These are phyloP conservation scores for Pythium dissotocum DNA, from an alignment of 352 stramenopile genomes.

Conservation along the genomic window DNA sequence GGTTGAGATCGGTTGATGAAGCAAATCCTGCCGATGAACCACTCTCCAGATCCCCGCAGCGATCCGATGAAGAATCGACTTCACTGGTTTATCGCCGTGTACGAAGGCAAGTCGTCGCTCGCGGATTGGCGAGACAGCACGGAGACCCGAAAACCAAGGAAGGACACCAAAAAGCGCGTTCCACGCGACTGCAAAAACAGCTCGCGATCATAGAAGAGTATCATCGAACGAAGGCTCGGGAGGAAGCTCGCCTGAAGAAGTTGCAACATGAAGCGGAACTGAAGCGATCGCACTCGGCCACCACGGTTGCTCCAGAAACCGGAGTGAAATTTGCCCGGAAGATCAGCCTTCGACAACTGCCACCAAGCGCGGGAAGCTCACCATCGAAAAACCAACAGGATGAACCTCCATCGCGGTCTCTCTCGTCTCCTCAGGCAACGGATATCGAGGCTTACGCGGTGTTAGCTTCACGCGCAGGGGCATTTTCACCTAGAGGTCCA, in stretches of 20 bases:
- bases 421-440: not conserved
- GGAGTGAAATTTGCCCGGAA: constrained; percentile 17
- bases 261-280: not conserved
- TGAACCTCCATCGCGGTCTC: not conserved
- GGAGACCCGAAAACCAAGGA: constrained; percentile 13
- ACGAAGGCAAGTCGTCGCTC: constrained; percentile 19
- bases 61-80: not conserved
- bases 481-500: constrained; percentile 1
- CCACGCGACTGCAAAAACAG: constrained; percentile 24
- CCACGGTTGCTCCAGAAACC: not conserved
- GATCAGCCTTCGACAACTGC: constrained; percentile 22
- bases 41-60: not conserved
- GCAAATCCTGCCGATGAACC: not conserved
- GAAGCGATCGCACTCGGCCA: not conserved
- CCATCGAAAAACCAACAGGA: constrained; percentile 23
- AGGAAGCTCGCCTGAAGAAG: constrained; percentile 15
- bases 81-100: constrained; percentile 28
- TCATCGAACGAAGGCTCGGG: not conserved
- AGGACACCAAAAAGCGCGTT: constrained; percentile 4
- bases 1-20: constrained; percentile 5
- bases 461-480: not conserved
- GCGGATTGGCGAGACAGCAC: constrained; percentile 22
- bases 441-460: constrained; percentile 6
- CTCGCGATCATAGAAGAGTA: constrained; percentile 31
- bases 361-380: not conserved